Conservation (phyloP, 805 yeast genomes). For the Hemisphaericaspora nanyangensis region DNA sequence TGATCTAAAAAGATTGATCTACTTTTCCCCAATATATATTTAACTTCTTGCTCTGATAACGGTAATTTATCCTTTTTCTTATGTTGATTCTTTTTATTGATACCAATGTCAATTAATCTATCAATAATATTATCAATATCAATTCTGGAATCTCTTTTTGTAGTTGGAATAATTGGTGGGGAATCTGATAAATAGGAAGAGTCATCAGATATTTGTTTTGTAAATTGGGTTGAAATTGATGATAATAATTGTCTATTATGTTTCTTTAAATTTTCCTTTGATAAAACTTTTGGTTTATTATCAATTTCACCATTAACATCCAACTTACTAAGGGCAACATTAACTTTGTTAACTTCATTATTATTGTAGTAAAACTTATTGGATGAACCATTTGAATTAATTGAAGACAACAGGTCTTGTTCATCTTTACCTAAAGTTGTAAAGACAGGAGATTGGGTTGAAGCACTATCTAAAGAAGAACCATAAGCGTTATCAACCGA, state of each 20-base stretch:
- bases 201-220: constrained; percentile 10
- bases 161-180: constrained; percentile 11
- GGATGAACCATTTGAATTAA: constrained; percentile 20
- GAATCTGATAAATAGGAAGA: constrained; percentile 11
- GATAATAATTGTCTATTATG: neutral
- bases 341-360: constrained; percentile 2
- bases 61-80: constrained; percentile 42
- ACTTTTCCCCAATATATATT: constrained; percentile 52
- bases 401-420: constrained; percentile 34
- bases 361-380: constrained; percentile 5
- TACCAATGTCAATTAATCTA: constrained; percentile 51
- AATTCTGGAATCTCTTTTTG: constrained; percentile 22
- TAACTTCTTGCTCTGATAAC: constrained; percentile 50
- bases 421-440: constrained; percentile 30
- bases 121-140: constrained; percentile 65
- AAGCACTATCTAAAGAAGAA: constrained; percentile 14
- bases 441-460: constrained; percentile 32
- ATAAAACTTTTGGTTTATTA: neutral
- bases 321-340: constrained; percentile 11
- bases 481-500: constrained; percentile 19
- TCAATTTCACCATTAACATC: constrained; percentile 31
- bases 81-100: constrained; percentile 4
- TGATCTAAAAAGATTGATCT: constrained; percentile 59
- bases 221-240: constrained; percentile 3
- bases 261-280: constrained; percentile 7